Evolutionary conservation across 495 filamentous ascomycete genomes (phyloP), one percentile per base, ranked within the genome.

Genomic region (Bacidia gigantensis): DNA sequence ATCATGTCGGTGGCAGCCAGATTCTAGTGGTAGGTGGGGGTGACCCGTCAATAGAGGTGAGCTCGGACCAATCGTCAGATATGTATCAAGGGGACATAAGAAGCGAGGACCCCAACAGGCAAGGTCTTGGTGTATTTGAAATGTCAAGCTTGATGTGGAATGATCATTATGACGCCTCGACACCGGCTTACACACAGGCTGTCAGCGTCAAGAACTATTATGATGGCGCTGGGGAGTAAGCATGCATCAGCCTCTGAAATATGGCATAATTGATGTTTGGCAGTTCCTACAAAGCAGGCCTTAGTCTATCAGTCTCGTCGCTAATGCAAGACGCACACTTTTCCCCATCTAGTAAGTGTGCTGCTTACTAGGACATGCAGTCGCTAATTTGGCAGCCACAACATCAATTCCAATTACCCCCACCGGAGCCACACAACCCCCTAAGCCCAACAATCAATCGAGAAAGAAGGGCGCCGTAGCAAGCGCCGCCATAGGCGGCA

Each of bases 101-200:
- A 12, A 26, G 43, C 12, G 5, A 11, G 2, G 58, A 60, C 41
- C 55, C 52, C 12, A 54, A 40, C 14, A 23, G 21, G 5, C 49
- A 55, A 17, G 58, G 58, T 2, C n/a, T 60, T 11, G 56, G 21
- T 3, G 50, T 60, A 25, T 60, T 60, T 23, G 58, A 60, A 12
- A 11, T 56, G 49, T 39, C 49, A 11, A 29, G n/a, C 11, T 18
- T 56, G 17, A 9, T 3, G 0, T 56, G 51, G 41, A 46, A 26
- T 17, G 40, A 24, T n/a, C 43, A 53, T 10, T 56, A 56, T n/a
- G 40, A 17, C 2, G 54, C 54, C 2, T 9, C 10, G 9, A 49
- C 54, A 3, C 32, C 24, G 29, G 17, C 49, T 2, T 56, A 56
- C 24, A 38, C 29, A 38, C 53, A 49, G 10, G 40, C 46, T 10